phyloP scores from a whole-genome alignment of 164 flowering plant species.

The Platanus orientalis region DNA sequence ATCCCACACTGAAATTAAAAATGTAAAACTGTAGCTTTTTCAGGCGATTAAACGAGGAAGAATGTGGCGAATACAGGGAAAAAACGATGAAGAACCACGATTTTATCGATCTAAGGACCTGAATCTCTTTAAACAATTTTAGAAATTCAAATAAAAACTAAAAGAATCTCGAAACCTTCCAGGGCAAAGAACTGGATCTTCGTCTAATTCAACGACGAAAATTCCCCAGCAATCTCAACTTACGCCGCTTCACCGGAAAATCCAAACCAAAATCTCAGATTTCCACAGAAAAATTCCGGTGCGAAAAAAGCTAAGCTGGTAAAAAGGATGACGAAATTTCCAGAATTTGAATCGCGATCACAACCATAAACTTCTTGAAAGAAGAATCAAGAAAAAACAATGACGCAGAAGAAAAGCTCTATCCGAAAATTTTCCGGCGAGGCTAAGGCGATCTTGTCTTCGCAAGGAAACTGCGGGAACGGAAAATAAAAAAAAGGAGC shows the following conservation, averaged over 20 bases:
- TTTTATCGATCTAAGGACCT: background rate
- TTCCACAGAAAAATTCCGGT: background rate
- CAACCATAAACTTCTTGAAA: no score
- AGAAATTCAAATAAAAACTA: no score
- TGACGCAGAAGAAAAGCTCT: no score
- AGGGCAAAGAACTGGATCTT: background rate
- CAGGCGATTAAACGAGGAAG: background rate
- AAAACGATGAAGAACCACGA: background rate
- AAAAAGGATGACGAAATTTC: background rate
- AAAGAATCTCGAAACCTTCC: background rate
- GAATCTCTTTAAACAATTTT: background rate
- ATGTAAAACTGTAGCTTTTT: no score
- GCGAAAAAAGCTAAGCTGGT: background rate
- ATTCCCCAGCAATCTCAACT: no score
- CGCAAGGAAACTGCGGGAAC: no score
- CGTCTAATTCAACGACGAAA: background rate
- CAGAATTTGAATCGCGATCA: background rate
- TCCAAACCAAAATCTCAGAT: background rate
- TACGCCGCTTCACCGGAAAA: background rate
- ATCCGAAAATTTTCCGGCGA: no score
- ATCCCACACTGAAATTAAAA: no score
- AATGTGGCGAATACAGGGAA: no score
- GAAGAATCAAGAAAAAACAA: no score
- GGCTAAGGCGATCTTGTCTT: no score
- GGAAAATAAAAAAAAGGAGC: no score